Evolutionary conservation across 495 filamentous ascomycete species (phyloP), one percentile per base, ranked within the genome.

Genomic region (Geoglossum glabrum): DNA sequence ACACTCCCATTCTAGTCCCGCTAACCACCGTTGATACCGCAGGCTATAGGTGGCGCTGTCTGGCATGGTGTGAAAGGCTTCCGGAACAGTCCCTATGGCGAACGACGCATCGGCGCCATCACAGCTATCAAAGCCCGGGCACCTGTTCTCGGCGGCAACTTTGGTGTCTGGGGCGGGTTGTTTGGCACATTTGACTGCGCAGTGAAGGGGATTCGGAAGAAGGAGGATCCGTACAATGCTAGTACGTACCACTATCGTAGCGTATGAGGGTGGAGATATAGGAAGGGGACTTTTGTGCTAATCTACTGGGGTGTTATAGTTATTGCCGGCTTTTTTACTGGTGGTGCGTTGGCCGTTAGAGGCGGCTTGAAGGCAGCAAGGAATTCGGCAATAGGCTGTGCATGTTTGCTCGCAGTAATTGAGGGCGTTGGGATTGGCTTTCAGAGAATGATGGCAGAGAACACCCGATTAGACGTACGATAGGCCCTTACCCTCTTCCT

Each of bases 51-150:
- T 66, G 92, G 92, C 67, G 82, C 85, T 57, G 81, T 97, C 68
- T 98, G 92, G 92, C 92, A 98, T 72, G 93, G 93, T 64, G 82
- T 98, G 50, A 98, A 98, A 74, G 92, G 90, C 56, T 95, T 86
- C 75, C 73, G 90, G 49, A 95, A 95, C 76, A 80, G 76, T 59
- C 81, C 81, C 54, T 87, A 94, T 69, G 92, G 92, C 64, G 93
- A 97, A 78, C 79, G 92, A 64, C 77, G 90, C 69, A 89, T 97
- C 74, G 92, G 93, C 63, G 87, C 93, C 47, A 72, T 98, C 70
- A 96, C 93, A 63, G 92, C 92, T 31, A 90, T 98, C 72, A 98
- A 98, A 76, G 87, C 89, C 56, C 83, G 92, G 60, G 93, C 92
- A 31, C 92, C 92, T 1, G 90, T 97, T 50, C 77, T 97, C 55